These are phyloP conservation scores for Chenopodium suecicum DNA, from an alignment of 148 eudicot genomes.

Conservation along the genomic window DNA sequence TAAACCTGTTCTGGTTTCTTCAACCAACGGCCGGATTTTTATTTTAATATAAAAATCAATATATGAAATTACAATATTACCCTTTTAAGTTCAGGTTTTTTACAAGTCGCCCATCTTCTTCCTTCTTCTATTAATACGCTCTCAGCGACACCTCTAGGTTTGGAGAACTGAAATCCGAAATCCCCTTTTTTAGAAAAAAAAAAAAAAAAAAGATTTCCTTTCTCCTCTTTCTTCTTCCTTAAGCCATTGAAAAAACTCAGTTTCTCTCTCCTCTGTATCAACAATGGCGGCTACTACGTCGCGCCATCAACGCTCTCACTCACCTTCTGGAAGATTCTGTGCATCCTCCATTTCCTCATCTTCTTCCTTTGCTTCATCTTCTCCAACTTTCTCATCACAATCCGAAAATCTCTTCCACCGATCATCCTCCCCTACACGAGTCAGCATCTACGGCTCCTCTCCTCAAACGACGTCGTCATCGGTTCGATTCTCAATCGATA, in stretches of 20 bases:
- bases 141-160: slow-evolving; percentile 32
- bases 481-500: slow-evolving; percentile 29
- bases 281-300: slow-evolving; percentile 39
- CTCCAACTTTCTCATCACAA: slow-evolving; percentile 23
- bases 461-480: slow-evolving; percentile 29
- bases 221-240: slow-evolving; percentile 3
- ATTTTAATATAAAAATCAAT: neutral
- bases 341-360: slow-evolving; percentile 44
- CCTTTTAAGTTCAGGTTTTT: neutral
- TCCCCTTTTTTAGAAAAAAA: slow-evolving; percentile 21
- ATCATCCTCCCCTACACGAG: slow-evolving; percentile 38
- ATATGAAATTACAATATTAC: neutral
- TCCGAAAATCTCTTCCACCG: slow-evolving; percentile 23
- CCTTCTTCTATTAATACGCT: slow-evolving; percentile 31
- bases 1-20: slow-evolving; percentile 17
- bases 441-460: slow-evolving; percentile 28
- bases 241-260: neutral
- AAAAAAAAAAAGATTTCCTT: neutral
- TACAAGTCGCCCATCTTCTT: slow-evolving; percentile 1
- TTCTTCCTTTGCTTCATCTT: slow-evolving; percentile 31
- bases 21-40: slow-evolving; percentile 31
- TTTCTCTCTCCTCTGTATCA: slow-evolving; percentile 26
- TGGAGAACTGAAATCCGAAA: slow-evolving; percentile 35
- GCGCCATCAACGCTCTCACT: slow-evolving; percentile 40
- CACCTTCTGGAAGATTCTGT: slow-evolving; percentile 57